Percentiles rank a stretch among this genome's conserved stretches.
Conservation (phyloP, 306 rosid genomes). For the Quercus mongolica region DNA sequence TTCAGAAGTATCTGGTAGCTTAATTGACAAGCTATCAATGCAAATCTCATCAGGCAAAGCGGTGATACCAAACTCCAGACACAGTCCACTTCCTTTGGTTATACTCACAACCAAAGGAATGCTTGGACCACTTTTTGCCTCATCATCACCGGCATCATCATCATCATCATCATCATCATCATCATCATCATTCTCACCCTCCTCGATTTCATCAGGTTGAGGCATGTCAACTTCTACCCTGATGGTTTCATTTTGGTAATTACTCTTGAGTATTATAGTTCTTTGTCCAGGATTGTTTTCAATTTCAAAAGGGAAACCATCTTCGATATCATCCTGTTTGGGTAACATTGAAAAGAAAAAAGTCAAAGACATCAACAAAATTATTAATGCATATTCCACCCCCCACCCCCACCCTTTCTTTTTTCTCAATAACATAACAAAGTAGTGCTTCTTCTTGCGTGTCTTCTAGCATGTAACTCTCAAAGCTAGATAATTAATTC, state of each 20-base stretch:
- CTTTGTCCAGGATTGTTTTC: constrained; percentile 74
- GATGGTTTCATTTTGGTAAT: constrained; percentile 59
- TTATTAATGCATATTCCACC: background rate
- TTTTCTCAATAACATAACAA: no score
- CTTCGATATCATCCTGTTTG: constrained; percentile 40
- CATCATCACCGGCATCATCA: background rate
- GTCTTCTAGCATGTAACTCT: background rate
- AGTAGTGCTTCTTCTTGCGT: background rate
- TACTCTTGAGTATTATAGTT: constrained; percentile 63
- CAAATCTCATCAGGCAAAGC: constrained; percentile 63
- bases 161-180: constrained; percentile 20
- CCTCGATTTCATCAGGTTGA: constrained; percentile 24
- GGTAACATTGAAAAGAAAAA: background rate
- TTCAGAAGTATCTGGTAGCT: constrained; percentile 44
- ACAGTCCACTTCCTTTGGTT: constrained; percentile 47
- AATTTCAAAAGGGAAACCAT: constrained; percentile 70
- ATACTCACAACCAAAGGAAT: constrained; percentile 73
- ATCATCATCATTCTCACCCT: constrained; percentile 25
- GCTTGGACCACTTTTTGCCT: constrained; percentile 39
- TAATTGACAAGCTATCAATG: constrained; percentile 70
- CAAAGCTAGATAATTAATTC: background rate
- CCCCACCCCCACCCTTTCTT: background rate
- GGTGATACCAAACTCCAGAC: constrained; percentile 74
- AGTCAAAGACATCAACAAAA: background rate
- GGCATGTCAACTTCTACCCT: constrained; percentile 75